Evolutionary conservation across 106 monocot genomes (phyloP).

Genomic region (Apostasia shenzhenica): DNA sequence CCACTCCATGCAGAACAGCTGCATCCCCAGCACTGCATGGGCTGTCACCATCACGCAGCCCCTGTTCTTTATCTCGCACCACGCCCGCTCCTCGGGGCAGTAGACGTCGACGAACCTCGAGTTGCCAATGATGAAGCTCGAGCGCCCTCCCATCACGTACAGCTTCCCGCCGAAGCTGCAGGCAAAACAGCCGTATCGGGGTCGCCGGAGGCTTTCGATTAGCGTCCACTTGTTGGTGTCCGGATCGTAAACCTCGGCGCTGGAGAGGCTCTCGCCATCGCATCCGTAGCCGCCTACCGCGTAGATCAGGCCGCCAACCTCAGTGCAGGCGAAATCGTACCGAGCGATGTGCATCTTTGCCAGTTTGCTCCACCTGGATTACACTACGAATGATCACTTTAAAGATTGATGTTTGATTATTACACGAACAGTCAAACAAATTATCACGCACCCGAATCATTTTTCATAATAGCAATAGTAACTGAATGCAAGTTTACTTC

Average conservation of each 20-base stretch:
- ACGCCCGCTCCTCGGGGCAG: constrained; percentile 27
- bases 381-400: not conserved
- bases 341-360: constrained; percentile 76
- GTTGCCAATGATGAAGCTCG: constrained; percentile 60
- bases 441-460: too few species aligned
- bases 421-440: too few species aligned
- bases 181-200: constrained; percentile 81
- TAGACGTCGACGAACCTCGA: constrained; percentile 62
- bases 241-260: constrained; percentile 64
- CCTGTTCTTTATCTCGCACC: constrained; percentile 57
- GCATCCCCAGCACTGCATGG: constrained; percentile 53
- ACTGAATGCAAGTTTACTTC: too few species aligned
- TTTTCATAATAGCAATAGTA: too few species aligned
- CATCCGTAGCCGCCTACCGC: constrained; percentile 65
- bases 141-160: constrained; percentile 80
- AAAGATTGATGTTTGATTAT: too few species aligned
- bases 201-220: constrained; percentile 53
- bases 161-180: constrained; percentile 52
- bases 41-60: constrained; percentile 89
- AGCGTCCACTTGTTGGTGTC: constrained; percentile 48
- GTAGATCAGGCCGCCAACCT: constrained; percentile 51
- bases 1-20: constrained; percentile 88
- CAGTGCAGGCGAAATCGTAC: constrained; percentile 75
- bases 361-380: constrained; percentile 56
- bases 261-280: constrained; percentile 55